Conservation (phyloP, 192 early-diverging fungal species). For the Gaertneriomyces semiglobifer region DNA sequence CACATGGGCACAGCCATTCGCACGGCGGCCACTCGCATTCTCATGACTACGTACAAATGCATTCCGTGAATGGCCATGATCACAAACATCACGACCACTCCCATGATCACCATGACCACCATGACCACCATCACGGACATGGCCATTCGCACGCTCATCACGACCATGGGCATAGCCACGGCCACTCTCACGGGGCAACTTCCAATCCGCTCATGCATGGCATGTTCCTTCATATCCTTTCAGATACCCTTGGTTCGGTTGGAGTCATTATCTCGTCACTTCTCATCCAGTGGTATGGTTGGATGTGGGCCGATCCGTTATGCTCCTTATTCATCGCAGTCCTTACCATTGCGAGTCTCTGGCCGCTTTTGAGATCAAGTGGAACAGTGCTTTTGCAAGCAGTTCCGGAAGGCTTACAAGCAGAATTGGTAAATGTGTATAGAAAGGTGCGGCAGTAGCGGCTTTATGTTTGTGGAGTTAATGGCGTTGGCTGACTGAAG, state of each 20-base stretch:
- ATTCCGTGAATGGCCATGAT: conserved; percentile 44
- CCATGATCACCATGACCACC: conserved; percentile 53
- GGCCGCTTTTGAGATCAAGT: conserved; percentile 77
- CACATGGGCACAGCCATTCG: conserved; percentile 49
- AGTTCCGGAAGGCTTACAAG: conserved; percentile 31
- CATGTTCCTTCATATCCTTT: conserved; percentile 91
- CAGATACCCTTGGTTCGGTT: conserved; percentile 91
- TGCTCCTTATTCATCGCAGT: conserved; percentile 88
- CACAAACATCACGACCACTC: conserved; percentile 57
- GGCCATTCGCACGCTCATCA: conserved; percentile 23
- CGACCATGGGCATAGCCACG: conserved; percentile 25
- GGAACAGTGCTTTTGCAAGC: conserved; percentile 45
- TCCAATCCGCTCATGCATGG: conserved; percentile 31
- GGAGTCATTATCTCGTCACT: conserved; percentile 94
- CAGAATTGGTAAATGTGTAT: conserved; percentile 23
- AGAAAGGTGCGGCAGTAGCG: conserved; percentile 13
- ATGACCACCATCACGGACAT: conserved; percentile 45
- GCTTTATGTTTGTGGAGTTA: too few relatives aligned
- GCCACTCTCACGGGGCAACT: conserved; percentile 42
- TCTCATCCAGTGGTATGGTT: conserved; percentile 83
- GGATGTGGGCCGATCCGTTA: conserved; percentile 93
- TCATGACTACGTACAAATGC: conserved; percentile 9
- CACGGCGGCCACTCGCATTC: conserved; percentile 23
- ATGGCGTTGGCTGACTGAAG: too few relatives aligned
- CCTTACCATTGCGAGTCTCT: conserved; percentile 79